Conservation (phyloP, 2,329 filamentous ascomycete genomes). For the Fusarium tricinctum region DNA sequence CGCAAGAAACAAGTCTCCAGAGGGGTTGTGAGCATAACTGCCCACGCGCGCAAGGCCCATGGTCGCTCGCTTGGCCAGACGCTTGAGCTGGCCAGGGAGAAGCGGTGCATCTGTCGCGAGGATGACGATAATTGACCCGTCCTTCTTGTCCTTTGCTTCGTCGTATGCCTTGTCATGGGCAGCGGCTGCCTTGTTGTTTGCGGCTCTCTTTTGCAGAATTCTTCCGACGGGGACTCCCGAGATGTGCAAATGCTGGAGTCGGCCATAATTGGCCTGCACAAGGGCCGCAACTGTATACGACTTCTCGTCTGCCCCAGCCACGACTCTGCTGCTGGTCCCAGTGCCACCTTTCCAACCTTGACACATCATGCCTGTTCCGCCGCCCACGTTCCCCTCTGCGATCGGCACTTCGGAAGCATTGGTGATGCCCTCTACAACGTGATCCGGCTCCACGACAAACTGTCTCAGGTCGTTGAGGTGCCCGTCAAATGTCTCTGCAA, state of each 20-base stretch:
- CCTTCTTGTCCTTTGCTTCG: slow-evolving; percentile 63
- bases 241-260: slow-evolving; percentile 67
- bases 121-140: slow-evolving; percentile 73
- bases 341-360: slow-evolving; percentile 76
- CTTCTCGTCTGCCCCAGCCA: slow-evolving; percentile 30
- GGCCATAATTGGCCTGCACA: slow-evolving; percentile 74
- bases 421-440: slow-evolving; percentile 67
- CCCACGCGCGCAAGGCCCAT: slow-evolving; percentile 71
- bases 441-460: slow-evolving; percentile 66
- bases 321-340: slow-evolving; percentile 68
- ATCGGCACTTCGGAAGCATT: slow-evolving; percentile 64
- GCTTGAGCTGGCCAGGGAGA: slow-evolving; percentile 68
- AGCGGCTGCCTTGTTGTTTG: slow-evolving; percentile 39
- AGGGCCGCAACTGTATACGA: slow-evolving; percentile 71
- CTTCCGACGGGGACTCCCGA: slow-evolving; percentile 71
- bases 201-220: slow-evolving; percentile 61
- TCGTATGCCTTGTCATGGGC: slow-evolving; percentile 13
- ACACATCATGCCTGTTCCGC: slow-evolving; percentile 74
- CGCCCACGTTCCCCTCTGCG: slow-evolving; percentile 71
- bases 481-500: slow-evolving; percentile 73
- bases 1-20: slow-evolving; percentile 74
- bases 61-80: slow-evolving; percentile 70
- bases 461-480: slow-evolving; percentile 69
- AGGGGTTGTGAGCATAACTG: slow-evolving; percentile 70
- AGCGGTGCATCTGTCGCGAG: slow-evolving; percentile 73